phyloP scores from a whole-genome alignment of 2,329 filamentous ascomycete genomes.

The Stromatinia cepivora region DNA sequence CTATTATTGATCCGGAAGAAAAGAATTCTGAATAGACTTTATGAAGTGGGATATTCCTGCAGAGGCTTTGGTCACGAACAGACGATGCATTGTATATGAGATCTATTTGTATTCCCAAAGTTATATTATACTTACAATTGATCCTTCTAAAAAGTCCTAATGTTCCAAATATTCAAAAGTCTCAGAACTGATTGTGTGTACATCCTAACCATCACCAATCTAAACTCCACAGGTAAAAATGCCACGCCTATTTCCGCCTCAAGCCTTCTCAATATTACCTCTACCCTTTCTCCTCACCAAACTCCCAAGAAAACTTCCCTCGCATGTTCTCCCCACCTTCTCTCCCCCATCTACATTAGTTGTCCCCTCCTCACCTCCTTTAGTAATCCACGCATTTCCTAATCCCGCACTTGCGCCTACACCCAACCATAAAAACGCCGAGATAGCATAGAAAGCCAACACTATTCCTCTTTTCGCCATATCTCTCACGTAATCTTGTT shows the following conservation, averaged over 20 bases:
- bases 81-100: not conserved
- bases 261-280: not conserved
- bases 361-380: conserved; percentile 30
- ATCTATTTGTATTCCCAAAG: not conserved
- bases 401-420: conserved; percentile 47
- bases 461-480: conserved; percentile 58
- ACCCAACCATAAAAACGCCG: conserved; percentile 57
- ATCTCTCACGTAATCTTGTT: conserved; percentile 48
- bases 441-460: conserved; percentile 63
- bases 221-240: not conserved
- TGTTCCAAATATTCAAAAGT: not conserved
- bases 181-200: not conserved
- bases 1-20: too few species aligned
- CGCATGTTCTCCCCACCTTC: conserved; percentile 23
- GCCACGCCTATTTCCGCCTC: not conserved
- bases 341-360: conserved; percentile 22
- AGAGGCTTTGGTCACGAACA: too few species aligned
- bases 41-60: too few species aligned
- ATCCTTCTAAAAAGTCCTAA: not conserved
- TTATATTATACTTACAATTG: not conserved
- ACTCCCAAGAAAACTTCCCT: conserved; percentile 30
- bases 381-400: conserved; percentile 49
- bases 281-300: conserved; percentile 16
- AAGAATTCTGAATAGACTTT: too few species aligned
- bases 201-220: not conserved